These are phyloP conservation scores for Echinochloa phyllopogon DNA, from an alignment of 176 grass and related monocot genomes.

Conservation along the genomic window DNA sequence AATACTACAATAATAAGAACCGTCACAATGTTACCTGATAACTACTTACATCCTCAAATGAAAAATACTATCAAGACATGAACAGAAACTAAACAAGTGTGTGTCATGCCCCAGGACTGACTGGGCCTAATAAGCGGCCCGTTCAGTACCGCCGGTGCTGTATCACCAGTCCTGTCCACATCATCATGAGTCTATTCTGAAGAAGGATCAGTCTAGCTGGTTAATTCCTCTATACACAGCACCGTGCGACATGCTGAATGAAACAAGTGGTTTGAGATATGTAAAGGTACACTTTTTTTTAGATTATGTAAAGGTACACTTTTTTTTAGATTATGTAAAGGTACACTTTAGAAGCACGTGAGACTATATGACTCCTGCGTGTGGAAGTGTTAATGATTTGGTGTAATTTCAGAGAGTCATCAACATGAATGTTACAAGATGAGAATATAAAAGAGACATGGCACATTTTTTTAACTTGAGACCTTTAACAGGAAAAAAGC, in stretches of 20 bases:
- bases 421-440: background rate
- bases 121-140: background rate
- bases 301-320: background rate
- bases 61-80: conserved; percentile 10
- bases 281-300: background rate
- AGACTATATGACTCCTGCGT: background rate
- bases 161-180: background rate
- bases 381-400: background rate
- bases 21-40: background rate
- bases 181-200: background rate
- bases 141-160: background rate
- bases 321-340: background rate
- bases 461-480: background rate
- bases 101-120: background rate
- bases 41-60: background rate
- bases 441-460: background rate
- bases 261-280: background rate
- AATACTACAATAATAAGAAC: conserved; percentile 25
- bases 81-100: background rate
- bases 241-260: background rate
- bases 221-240: too few relatives aligned
- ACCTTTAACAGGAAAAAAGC: background rate
- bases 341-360: background rate
- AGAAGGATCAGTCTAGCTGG: background rate
- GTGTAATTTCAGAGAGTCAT: background rate